Percentiles rank a stretch among this genome's conserved stretches.
These are phyloP conservation scores for Leptographium wingfieldii DNA, from an alignment of 2,329 filamentous ascomycete species.

Conservation along the genomic window DNA sequence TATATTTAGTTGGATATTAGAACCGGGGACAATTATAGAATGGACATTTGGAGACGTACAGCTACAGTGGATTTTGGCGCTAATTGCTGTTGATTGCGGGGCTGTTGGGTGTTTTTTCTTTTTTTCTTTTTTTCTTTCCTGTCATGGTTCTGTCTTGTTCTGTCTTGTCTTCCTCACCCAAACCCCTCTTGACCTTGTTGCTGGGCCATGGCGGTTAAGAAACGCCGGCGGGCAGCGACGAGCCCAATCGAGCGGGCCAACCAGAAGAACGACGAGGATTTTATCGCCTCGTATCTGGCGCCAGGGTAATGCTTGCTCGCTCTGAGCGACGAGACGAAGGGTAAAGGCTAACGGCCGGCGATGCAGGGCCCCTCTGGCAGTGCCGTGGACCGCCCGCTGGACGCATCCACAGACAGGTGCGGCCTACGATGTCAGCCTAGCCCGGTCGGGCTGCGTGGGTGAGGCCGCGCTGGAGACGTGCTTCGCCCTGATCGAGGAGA, in stretches of 20 bases:
- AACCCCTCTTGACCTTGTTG: no score
- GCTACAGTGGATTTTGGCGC: no score
- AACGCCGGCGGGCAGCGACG: slow-evolving; percentile 8
- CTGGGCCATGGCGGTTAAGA: slow-evolving; percentile 5
- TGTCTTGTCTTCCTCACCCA: no score
- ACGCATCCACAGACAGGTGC: slow-evolving; percentile 32
- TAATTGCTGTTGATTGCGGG: no score
- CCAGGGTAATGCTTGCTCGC: slow-evolving; percentile 25
- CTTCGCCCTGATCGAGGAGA: slow-evolving; percentile 45
- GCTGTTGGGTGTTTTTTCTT: no score
- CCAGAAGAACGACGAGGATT: slow-evolving; percentile 31
- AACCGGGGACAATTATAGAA: no score
- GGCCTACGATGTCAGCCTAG: slow-evolving; percentile 32
- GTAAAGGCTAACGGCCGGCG: neutral
- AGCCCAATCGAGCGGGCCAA: slow-evolving; percentile 37
- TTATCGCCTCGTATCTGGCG: slow-evolving; percentile 34
- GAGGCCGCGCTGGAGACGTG: slow-evolving; percentile 37
- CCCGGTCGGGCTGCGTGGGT: slow-evolving; percentile 24
- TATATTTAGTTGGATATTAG: no score
- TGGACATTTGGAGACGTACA: no score
- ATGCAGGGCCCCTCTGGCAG: neutral
- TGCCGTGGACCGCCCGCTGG: slow-evolving; percentile 28
- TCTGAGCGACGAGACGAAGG: no score
- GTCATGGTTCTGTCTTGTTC: no score
- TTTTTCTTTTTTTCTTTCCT: no score